phyloP scores from a whole-genome alignment of 208 protist species.

The Jaenimonas drosophilae region DNA sequence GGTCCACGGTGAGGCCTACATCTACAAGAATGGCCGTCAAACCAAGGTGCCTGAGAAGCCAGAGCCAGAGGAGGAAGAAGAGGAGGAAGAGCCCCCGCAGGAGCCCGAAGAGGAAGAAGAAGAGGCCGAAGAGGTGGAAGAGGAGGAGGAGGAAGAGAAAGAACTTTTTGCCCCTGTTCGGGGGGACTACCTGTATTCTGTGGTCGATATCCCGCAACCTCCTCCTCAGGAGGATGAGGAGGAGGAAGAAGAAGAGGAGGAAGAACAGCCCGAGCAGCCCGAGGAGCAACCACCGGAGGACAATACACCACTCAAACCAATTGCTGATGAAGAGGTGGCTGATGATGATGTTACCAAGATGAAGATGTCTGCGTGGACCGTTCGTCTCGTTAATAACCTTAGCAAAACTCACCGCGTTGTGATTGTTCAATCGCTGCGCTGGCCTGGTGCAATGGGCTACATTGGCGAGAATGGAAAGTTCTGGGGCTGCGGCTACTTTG shows the following conservation, averaged over 20 bases:
- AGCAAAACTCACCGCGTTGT: slow-evolving; percentile 79
- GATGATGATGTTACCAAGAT: slow-evolving; percentile 82
- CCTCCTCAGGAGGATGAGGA: slow-evolving; percentile 71
- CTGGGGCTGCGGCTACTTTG: slow-evolving; percentile 87
- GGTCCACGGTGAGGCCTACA: slow-evolving; percentile 76
- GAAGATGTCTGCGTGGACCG: slow-evolving; percentile 75
- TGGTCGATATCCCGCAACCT: slow-evolving; percentile 79
- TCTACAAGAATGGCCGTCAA: slow-evolving; percentile 83
- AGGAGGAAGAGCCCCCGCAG: slow-evolving; percentile 32
- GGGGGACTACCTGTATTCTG: slow-evolving; percentile 70
- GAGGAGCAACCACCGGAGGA: slow-evolving; percentile 26
- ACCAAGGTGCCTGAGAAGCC: slow-evolving; percentile 84
- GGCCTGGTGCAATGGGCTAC: slow-evolving; percentile 84
- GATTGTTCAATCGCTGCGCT: slow-evolving; percentile 77
- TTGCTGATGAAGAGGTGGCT: slow-evolving; percentile 69
- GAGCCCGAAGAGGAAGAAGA: slow-evolving; percentile 43
- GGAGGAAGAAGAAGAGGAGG: slow-evolving; percentile 44
- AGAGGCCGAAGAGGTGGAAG: slow-evolving; percentile 48
- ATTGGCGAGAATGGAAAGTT: slow-evolving; percentile 56
- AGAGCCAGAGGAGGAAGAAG: slow-evolving; percentile 71
- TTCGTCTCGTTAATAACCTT: slow-evolving; percentile 68
- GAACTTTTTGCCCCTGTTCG: slow-evolving; percentile 78
- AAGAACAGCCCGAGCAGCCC: slow-evolving; percentile 13
- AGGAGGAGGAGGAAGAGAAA: slow-evolving; percentile 51
- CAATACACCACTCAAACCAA: slow-evolving; percentile 68